Evolutionary conservation across 805 yeast species (phyloP).

Genomic region (Crinitomyces ghanaensis): DNA sequence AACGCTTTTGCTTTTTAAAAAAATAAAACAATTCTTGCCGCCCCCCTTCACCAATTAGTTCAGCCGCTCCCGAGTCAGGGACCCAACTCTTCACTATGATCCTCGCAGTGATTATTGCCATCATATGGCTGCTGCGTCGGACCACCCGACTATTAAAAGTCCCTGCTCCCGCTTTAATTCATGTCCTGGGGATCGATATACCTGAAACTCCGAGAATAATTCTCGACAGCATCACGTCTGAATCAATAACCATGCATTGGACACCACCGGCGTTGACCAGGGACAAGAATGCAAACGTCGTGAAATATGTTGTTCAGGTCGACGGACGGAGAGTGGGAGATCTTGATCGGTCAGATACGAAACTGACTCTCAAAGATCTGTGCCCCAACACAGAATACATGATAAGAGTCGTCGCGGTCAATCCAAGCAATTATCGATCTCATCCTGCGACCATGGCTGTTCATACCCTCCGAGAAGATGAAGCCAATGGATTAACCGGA

Average conservation of each 20-base stretch:
- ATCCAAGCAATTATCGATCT: constrained; percentile 20
- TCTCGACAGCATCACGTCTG: constrained; percentile 22
- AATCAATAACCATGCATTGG: constrained; percentile 26
- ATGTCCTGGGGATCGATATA: constrained; percentile 26
- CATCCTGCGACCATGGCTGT: constrained; percentile 17
- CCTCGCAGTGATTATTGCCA: constrained; percentile 21
- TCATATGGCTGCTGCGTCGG: constrained; percentile 26
- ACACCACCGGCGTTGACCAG: constrained; percentile 23
- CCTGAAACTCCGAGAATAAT: constrained; percentile 26
- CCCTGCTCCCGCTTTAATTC: constrained; percentile 25
- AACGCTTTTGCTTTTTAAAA: too few species aligned
- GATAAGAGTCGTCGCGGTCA: constrained; percentile 25
- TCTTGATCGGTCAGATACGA: constrained; percentile 25
- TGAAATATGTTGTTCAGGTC: constrained; percentile 24
- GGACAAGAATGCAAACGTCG: constrained; percentile 19
- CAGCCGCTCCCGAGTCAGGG: too few species aligned
- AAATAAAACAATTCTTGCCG: too few species aligned
- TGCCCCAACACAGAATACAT: constrained; percentile 24
- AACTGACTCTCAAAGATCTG: constrained; percentile 24
- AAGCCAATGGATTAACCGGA: constrained; percentile 7
- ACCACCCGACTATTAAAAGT: constrained; percentile 25
- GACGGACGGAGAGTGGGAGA: constrained; percentile 24
- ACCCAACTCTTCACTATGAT: constrained; percentile 6
- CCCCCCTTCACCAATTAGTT: too few species aligned
- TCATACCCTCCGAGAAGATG: constrained; percentile 20